Evolutionary conservation across 495 filamentous ascomycete species (phyloP).

Genomic region (Tuber melanosporum): DNA sequence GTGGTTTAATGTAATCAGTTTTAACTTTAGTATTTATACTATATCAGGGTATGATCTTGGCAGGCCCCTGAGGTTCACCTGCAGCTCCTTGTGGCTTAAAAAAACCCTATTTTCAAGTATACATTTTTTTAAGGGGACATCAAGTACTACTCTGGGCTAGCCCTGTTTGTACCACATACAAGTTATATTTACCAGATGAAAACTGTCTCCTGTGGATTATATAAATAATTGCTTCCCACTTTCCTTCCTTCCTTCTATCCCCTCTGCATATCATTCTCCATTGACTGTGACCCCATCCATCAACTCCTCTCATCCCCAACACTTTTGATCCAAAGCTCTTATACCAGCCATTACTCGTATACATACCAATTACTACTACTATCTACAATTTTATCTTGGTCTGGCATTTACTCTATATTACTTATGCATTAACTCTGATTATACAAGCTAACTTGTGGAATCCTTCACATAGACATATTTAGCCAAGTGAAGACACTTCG

Average conservation of each 20-base stretch:
- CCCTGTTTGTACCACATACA: not conserved
- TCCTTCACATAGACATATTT: not conserved
- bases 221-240: not conserved
- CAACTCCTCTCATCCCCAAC: no score
- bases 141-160: not conserved
- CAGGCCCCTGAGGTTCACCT: no score
- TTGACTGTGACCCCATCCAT: no score
- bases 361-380: not conserved
- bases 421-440: not conserved
- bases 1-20: no score
- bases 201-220: not conserved
- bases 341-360: not conserved
- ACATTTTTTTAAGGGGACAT: not conserved
- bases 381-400: not conserved
- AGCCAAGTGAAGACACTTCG: not conserved
- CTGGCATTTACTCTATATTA: not conserved
- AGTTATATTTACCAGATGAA: not conserved
- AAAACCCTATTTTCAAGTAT: not conserved
- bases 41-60: no score
- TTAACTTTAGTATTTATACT: no score
- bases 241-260: not conserved
- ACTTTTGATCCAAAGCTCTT: not conserved
- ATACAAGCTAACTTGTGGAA: not conserved
- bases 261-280: not conserved
- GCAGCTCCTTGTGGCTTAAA: not conserved